Evolutionary conservation across 176 grass and related monocot genomes (phyloP).

Genomic region (Oryza brachyantha): DNA sequence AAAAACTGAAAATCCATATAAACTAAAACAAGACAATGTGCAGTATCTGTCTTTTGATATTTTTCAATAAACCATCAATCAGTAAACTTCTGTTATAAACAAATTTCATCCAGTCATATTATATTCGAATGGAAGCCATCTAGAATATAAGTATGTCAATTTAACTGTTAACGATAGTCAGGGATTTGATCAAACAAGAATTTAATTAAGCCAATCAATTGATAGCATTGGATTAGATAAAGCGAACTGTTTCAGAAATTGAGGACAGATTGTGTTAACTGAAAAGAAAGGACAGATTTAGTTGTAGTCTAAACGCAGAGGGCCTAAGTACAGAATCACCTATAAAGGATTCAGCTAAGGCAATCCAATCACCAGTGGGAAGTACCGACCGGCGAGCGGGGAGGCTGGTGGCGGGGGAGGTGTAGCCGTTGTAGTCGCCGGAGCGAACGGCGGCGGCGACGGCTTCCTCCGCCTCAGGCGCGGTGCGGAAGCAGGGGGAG

Average conservation of each 20-base stretch:
- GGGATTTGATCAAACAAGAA: neutral
- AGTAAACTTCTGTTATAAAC: neutral
- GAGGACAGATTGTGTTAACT: neutral
- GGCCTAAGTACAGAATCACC: neutral
- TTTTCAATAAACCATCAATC: neutral
- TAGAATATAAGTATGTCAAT: neutral
- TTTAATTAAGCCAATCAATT: neutral
- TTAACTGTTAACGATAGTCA: neutral
- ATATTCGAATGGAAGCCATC: neutral
- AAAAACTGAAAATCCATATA: neutral
- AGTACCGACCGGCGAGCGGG: conserved; percentile 38
- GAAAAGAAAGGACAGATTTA: neutral
- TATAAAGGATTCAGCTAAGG: neutral
- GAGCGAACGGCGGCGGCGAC: conserved; percentile 42
- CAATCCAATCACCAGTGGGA: neutral
- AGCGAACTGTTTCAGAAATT: neutral
- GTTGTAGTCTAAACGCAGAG: neutral
- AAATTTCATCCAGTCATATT: neutral
- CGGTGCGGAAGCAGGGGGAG: conserved; percentile 46
- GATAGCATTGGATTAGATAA: neutral
- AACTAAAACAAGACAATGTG: neutral
- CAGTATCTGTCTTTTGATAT: neutral
- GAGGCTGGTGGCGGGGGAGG: neutral
- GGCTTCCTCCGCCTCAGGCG: conserved; percentile 41
- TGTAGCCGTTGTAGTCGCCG: conserved; percentile 38